Evolutionary conservation across 176 grass and related monocot species (phyloP).

Genomic region (Dendrocalamus sinicus): DNA sequence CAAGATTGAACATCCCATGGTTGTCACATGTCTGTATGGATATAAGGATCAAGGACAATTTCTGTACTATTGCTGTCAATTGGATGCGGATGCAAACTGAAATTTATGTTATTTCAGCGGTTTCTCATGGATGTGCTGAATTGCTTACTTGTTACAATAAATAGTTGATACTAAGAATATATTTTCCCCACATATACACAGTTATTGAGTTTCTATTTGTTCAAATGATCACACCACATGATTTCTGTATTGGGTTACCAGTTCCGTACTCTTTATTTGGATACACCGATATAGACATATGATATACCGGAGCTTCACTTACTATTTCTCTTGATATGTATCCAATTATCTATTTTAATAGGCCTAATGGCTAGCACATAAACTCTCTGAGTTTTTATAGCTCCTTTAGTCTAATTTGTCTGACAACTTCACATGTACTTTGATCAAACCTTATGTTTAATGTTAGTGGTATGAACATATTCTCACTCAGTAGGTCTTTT

Average conservation of each 20-base stretch:
- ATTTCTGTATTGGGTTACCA: slow-evolving; percentile 12
- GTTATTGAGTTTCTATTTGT: neutral
- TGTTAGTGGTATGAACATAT: slow-evolving; percentile 17
- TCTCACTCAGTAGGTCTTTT: slow-evolving; percentile 13
- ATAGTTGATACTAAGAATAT: neutral
- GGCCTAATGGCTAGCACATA: neutral
- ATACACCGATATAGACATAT: neutral
- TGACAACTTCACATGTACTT: slow-evolving; percentile 7
- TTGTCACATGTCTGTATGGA: slow-evolving; percentile 17
- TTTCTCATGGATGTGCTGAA: slow-evolving; percentile 11
- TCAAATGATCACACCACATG: neutral
- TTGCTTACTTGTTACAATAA: slow-evolving; percentile 9
- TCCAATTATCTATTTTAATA: slow-evolving; percentile 14
- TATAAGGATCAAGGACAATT: slow-evolving; percentile 35
- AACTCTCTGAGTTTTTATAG: slow-evolving; percentile 1
- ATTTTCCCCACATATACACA: neutral
- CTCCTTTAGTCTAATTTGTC: neutral
- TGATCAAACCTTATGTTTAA: neutral
- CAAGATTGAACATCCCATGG: neutral
- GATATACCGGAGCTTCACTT: neutral
- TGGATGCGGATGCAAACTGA: neutral
- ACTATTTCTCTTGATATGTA: slow-evolving; percentile 4
- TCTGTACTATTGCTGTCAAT: neutral
- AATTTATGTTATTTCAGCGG: neutral
- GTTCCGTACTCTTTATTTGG: neutral